Conservation (phyloP, 2,329 filamentous ascomycete genomes). For the Lecanicillium sp. region DNA sequence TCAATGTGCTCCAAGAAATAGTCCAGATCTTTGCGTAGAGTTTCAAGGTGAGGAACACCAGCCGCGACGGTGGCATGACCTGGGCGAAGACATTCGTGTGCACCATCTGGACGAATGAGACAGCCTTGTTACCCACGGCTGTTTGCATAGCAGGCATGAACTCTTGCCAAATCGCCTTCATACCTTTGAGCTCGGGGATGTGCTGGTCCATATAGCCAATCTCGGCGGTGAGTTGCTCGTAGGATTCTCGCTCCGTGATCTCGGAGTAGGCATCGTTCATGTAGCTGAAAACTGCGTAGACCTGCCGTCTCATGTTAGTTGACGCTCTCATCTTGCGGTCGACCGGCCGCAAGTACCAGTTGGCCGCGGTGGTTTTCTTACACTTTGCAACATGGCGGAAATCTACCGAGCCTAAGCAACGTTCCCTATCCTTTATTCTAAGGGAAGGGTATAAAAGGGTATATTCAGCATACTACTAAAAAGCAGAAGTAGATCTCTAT, state of each 20-base stretch:
- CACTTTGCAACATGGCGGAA: no score
- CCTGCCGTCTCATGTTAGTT: no score
- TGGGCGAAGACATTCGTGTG: background rate
- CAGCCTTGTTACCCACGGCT: background rate
- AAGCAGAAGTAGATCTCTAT: no score
- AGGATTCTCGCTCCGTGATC: background rate
- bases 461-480: no score
- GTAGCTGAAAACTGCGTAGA: background rate
- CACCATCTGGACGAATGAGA: background rate
- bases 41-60: background rate
- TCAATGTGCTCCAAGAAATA: background rate
- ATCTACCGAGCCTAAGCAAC: no score
- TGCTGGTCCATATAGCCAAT: background rate
- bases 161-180: background rate
- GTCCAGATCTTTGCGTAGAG: background rate
- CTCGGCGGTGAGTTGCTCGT: background rate
- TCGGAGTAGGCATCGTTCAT: background rate
- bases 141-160: background rate
- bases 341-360: no score
- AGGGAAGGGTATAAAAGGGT: no score
- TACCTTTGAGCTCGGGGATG: background rate
- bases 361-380: no score
- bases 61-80: background rate
- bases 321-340: no score
- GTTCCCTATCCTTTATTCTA: no score